phyloP scores from a whole-genome alignment of 805 yeast genomes.

The Metschnikowia peoriensis region DNA sequence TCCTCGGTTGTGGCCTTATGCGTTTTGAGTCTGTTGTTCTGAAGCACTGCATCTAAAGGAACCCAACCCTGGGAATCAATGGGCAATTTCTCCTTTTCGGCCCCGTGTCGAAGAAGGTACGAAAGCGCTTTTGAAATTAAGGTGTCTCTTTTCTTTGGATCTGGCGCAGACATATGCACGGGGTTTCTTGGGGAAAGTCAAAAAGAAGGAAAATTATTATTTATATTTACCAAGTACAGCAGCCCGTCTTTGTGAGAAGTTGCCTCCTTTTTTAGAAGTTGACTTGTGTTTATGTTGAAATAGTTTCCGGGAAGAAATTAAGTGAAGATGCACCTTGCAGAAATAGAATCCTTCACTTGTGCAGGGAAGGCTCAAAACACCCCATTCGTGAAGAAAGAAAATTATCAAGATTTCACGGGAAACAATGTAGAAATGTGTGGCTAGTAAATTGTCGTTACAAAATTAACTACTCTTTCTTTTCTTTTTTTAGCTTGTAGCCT shows the following conservation, averaged over 20 bases:
- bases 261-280: not conserved
- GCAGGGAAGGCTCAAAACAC: not conserved
- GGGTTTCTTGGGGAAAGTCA: too few species aligned
- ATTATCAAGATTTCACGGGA: not conserved
- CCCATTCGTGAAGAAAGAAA: not conserved
- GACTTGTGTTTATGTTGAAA: not conserved
- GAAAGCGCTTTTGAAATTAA: conserved; percentile 72
- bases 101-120: conserved; percentile 83
- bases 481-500: too few species aligned
- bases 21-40: conserved; percentile 57
- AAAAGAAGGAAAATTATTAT: too few species aligned
- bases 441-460: too few species aligned
- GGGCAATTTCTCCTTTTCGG: conserved; percentile 58
- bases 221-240: not conserved
- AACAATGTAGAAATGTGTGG: not conserved
- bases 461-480: too few species aligned
- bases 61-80: conserved; percentile 73
- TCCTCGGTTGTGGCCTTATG: conserved; percentile 55
- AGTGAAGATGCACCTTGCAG: too few species aligned
- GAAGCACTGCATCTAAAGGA: conserved; percentile 49
- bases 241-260: not conserved
- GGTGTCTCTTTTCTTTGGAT: conserved; percentile 37
- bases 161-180: conserved; percentile 11
- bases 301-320: not conserved
- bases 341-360: not conserved